Evolutionary conservation across 257 asterid genomes (phyloP).

Genomic region (Jasminum sambac): DNA sequence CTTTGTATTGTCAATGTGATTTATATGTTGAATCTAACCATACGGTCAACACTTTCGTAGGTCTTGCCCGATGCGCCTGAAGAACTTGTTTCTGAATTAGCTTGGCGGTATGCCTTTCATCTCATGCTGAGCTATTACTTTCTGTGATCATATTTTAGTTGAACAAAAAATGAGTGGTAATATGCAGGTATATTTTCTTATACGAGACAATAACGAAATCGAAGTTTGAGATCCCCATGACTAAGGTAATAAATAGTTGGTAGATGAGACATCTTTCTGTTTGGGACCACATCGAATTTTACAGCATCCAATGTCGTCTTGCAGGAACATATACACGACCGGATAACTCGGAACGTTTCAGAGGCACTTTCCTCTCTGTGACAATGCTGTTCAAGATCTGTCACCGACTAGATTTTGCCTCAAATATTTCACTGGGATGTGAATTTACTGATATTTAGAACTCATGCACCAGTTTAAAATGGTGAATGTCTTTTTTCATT

Average conservation of each 20-base stretch:
- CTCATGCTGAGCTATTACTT: slow-evolving; percentile 18
- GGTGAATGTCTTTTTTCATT: neutral
- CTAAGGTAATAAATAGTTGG: slow-evolving; percentile 43
- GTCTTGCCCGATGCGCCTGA: slow-evolving; percentile 92
- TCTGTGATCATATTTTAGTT: neutral
- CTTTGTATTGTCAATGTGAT: neutral
- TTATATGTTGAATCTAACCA: slow-evolving; percentile 23
- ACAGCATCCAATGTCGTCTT: slow-evolving; percentile 23
- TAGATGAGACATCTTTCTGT: neutral
- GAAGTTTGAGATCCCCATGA: slow-evolving; percentile 52
- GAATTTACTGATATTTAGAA: neutral
- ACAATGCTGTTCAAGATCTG: slow-evolving; percentile 15
- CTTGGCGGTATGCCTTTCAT: slow-evolving; percentile 71
- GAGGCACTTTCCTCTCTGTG: slow-evolving; percentile 53
- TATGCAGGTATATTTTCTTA: slow-evolving; percentile 81
- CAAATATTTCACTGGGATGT: neutral
- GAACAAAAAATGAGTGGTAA: neutral
- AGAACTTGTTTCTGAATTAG: slow-evolving; percentile 83
- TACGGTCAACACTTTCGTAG: slow-evolving; percentile 32
- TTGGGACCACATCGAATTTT: neutral
- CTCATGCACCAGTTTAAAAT: neutral
- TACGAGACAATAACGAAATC: slow-evolving; percentile 80
- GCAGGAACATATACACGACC: slow-evolving; percentile 81
- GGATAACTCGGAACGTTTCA: slow-evolving; percentile 67
- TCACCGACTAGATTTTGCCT: neutral